Base-by-base conservation (phyloP, 2,329 filamentous ascomycete species). In the Fusarium solani-melongenae region DNA sequence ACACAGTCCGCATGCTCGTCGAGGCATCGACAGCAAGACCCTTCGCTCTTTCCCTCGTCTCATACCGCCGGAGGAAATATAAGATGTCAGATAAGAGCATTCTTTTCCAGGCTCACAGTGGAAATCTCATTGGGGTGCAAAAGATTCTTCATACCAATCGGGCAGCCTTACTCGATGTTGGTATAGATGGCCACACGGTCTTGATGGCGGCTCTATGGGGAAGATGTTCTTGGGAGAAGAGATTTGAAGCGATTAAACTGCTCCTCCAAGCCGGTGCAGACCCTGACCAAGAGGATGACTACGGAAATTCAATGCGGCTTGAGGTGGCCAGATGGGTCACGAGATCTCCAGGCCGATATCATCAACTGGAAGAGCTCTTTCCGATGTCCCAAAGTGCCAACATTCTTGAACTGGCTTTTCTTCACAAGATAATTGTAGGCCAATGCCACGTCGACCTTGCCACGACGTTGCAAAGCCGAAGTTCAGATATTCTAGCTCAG, bases 181-280 rank as follows among this genome's bases (percentile, higher is more conserved):
- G 6, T 20, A 2, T 0, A 1, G 5, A 3, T 33, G 57, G 24
- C 14, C 5, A 6, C 10, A 17, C 57, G 6, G 27, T 33, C 5
- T 44, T 60, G 6, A 6, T 4, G 2, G 5, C 8, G 7, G 56
- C 36, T 31, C 15, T 59, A 3, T 1, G 6, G 11, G 9, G 36
- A 31, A 10, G 0, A 1, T 4, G 3, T 10, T 12, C 27, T 2
- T 17, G 22, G 39, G 7, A 5, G 29, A 7, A 59, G 20, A 31
- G 0, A 9, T 4, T 44, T 22, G 3, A 59, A 6, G 22, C 10
- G 2, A 17, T 59, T 8, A 20, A 12, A 24, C 4, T n/a, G 5
- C 38, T 60, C n/a, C 36, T 60, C 6, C 27, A 31, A 11, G 57
- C 57, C 12, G 57, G 57, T 12, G 57, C 57, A n/a, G 38, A 60